These are phyloP conservation scores for Sporothrix inflata DNA, from an alignment of 2,329 filamentous ascomycete species.

Conservation along the genomic window DNA sequence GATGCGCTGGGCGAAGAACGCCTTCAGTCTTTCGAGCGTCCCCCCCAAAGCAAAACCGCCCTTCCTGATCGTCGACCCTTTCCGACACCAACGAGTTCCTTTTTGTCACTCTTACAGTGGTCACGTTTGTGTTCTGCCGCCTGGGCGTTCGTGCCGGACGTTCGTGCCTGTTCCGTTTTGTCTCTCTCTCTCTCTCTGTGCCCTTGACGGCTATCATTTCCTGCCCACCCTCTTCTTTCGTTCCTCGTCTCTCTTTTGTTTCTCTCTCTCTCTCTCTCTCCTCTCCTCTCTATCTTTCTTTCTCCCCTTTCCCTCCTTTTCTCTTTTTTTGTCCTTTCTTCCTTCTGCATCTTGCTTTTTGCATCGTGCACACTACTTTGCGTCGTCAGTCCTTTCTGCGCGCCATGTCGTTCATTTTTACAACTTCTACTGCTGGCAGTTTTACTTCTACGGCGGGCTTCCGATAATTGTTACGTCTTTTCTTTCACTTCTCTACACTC, in stretches of 20 bases:
- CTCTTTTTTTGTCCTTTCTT: not conserved
- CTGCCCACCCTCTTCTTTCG: not conserved
- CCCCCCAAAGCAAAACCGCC: not conserved
- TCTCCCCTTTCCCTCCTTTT: too few relatives aligned
- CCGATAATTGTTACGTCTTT: not conserved
- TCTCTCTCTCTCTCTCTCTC: not conserved
- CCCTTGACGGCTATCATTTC: not conserved
- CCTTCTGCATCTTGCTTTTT: constrained; percentile 4
- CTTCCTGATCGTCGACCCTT: constrained; percentile 1
- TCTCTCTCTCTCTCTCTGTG: not conserved
- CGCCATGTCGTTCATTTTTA: constrained; percentile 24
- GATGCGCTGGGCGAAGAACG: not conserved
- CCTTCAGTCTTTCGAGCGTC: not conserved
- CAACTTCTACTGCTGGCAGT: constrained; percentile 23
- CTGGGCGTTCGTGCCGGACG: not conserved
- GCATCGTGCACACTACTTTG: constrained; percentile 11
- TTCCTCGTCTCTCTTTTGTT: not conserved
- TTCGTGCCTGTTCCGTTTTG: constrained; percentile 9
- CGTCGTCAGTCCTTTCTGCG: not conserved
- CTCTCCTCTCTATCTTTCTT: not conserved
- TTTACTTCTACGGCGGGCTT: constrained; percentile 2
- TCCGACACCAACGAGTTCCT: not conserved
- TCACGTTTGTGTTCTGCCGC: not conserved
- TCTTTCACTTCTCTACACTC: not conserved
- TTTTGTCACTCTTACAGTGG: not conserved